Percentiles rank a stretch among this genome's conserved stretches.
Evolutionary conservation across 371 early-diverging fungal species (phyloP).

Genomic region (Choanephora cucurbitarum): DNA sequence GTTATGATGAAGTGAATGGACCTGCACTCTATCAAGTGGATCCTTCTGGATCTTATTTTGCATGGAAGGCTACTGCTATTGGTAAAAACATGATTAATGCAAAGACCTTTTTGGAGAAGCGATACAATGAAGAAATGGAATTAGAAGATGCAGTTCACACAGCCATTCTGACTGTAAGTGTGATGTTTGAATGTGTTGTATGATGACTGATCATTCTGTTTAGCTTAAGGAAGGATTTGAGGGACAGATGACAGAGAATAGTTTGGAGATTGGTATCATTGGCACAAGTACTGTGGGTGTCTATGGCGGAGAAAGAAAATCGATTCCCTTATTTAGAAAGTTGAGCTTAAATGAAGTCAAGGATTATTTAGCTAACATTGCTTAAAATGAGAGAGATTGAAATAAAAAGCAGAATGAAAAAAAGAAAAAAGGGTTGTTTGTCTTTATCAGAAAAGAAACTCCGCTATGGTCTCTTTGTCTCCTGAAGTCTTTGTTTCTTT

Average conservation of each 20-base stretch:
- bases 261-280: conserved; percentile 94
- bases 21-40: conserved; percentile 97
- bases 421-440: conserved; percentile 9
- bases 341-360: conserved; percentile 81
- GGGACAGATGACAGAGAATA: conserved; percentile 92
- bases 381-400: conserved; percentile 41
- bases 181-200: background rate
- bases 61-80: conserved; percentile 98
- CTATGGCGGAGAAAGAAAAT: conserved; percentile 57
- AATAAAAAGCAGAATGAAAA: conserved; percentile 3
- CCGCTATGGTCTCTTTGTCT: no score
- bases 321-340: conserved; percentile 73
- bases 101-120: conserved; percentile 97
- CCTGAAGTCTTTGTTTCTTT: no score
- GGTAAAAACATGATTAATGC: conserved; percentile 99
- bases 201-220: background rate
- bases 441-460: no score
- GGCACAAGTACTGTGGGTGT: conserved; percentile 65
- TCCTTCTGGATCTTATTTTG: conserved; percentile 97
- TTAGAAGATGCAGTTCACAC: conserved; percentile 98
- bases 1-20: conserved; percentile 87
- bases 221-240: conserved; percentile 96
- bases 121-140: conserved; percentile 90
- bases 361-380: conserved; percentile 95
- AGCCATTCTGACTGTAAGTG: conserved; percentile 85